These are phyloP conservation scores for Paulownia fortunei DNA, from an alignment of 257 asterid genomes.

Conservation along the genomic window DNA sequence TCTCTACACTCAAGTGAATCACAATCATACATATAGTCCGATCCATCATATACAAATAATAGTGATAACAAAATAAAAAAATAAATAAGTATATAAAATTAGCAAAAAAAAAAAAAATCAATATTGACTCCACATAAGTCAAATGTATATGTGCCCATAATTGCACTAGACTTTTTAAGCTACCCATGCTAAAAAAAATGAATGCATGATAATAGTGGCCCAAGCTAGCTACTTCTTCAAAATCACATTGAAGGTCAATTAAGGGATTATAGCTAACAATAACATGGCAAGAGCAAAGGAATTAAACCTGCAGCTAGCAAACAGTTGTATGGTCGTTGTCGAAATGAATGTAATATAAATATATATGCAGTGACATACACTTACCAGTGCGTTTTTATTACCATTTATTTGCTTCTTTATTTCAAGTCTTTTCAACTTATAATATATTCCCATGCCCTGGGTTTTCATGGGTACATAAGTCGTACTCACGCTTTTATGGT, in stretches of 20 bases:
- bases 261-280: conserved; percentile 8
- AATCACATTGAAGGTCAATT: conserved; percentile 8
- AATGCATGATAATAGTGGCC: not conserved
- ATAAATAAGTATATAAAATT: not conserved
- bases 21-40: no score
- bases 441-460: no score
- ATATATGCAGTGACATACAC: not conserved
- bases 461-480: not conserved
- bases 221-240: conserved; percentile 27
- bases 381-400: not conserved
- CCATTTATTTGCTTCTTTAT: not conserved
- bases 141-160: conserved; percentile 17
- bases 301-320: not conserved
- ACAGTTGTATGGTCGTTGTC: conserved; percentile 17
- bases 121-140: not conserved
- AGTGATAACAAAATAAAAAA: no score
- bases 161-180: conserved; percentile 29
- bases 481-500: not conserved
- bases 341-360: conserved; percentile 26
- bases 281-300: not conserved
- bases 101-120: not conserved
- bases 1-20: no score
- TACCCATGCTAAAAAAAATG: conserved; percentile 8
- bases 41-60: no score
- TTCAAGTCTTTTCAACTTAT: not conserved